phyloP scores from a whole-genome alignment of 805 yeast genomes.

The Ogataea pini region DNA sequence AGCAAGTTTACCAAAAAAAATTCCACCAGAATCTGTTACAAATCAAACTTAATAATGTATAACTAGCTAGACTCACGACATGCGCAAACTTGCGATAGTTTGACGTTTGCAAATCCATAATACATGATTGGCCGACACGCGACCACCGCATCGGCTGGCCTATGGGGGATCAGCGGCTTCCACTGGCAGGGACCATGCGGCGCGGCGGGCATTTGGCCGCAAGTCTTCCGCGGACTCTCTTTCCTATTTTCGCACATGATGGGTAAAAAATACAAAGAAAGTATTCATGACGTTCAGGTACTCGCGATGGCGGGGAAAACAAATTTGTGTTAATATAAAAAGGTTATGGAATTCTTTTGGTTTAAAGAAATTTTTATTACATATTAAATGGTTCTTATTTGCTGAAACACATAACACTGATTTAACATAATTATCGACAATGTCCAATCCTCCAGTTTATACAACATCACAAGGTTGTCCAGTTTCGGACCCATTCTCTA shows the following conservation, averaged over 20 bases:
- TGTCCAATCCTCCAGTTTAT: slow-evolving; percentile 53
- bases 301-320: slow-evolving; percentile 8
- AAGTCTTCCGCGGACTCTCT: slow-evolving; percentile 3
- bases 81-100: too few relatives aligned
- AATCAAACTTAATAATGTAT: too few relatives aligned
- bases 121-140: background rate
- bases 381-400: background rate
- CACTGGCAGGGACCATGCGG: background rate
- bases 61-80: too few relatives aligned
- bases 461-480: slow-evolving; percentile 79
- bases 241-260: slow-evolving; percentile 4
- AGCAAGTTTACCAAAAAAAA: background rate
- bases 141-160: background rate
- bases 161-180: background rate
- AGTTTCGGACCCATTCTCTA: slow-evolving; percentile 72
- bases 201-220: background rate
- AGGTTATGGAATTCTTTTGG: background rate
- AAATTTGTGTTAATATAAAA: slow-evolving; percentile 1
- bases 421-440: slow-evolving; percentile 7
- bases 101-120: background rate
- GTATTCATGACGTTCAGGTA: slow-evolving; percentile 2
- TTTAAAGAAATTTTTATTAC: background rate
- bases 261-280: slow-evolving; percentile 6
- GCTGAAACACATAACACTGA: too few relatives aligned
- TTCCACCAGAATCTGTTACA: too few relatives aligned